phyloP scores from a whole-genome alignment of 2,329 filamentous ascomycete species.

The Verticillium nubilum region DNA sequence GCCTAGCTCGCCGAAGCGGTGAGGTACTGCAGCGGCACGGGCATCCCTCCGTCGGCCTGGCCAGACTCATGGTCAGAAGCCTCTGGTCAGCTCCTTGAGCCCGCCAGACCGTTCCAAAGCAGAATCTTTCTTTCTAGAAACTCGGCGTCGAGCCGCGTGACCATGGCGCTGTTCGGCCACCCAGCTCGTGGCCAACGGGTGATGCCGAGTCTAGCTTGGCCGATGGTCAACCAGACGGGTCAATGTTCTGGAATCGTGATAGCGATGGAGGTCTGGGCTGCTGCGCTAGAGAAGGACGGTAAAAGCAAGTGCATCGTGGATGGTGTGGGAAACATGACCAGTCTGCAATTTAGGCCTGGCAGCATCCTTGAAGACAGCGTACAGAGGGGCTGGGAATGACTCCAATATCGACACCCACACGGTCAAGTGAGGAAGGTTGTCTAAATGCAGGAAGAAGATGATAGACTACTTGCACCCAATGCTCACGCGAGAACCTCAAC shows the following conservation, averaged over 20 bases:
- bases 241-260: background rate
- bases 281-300: background rate
- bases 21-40: background rate
- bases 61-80: background rate
- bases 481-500: background rate
- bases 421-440: background rate
- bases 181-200: background rate
- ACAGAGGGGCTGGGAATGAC: background rate
- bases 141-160: background rate
- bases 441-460: background rate
- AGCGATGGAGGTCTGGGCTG: background rate
- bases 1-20: background rate
- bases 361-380: background rate
- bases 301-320: background rate
- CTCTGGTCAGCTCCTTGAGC: background rate
- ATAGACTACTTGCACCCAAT: background rate
- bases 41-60: background rate
- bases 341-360: background rate
- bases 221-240: background rate
- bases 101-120: background rate
- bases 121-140: background rate
- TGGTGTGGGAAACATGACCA: background rate
- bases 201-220: background rate
- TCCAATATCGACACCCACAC: background rate
- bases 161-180: background rate